Percentiles rank a stretch among this genome's conserved stretches.
phyloP scores from a whole-genome alignment of 2,329 filamentous ascomycete species.

The Pseudohalonectria lignicola region DNA sequence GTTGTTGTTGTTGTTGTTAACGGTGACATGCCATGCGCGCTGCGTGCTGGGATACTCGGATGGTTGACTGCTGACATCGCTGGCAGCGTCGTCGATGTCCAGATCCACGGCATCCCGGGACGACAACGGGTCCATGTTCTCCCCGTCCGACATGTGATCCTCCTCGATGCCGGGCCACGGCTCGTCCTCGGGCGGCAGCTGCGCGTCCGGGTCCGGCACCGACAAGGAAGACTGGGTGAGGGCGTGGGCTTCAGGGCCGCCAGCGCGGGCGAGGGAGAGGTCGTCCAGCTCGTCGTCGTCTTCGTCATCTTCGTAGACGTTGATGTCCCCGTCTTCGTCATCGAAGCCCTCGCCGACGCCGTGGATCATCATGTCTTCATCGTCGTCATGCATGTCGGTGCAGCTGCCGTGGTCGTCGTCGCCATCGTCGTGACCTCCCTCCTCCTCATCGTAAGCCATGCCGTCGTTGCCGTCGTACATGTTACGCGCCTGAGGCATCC shows the following conservation, averaged over 20 bases:
- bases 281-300: too few species aligned
- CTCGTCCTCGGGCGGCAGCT: conserved; percentile 37
- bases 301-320: conserved; percentile 18
- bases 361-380: conserved; percentile 15
- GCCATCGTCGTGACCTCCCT: conserved; percentile 19
- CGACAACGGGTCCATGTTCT: conserved; percentile 36
- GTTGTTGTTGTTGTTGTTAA: too few species aligned
- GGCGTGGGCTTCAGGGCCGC: too few species aligned
- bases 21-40: conserved; percentile 22
- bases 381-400: conserved; percentile 19
- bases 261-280: too few species aligned
- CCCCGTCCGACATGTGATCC: conserved; percentile 35
- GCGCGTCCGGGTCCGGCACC: conserved; percentile 7
- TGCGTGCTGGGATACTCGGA: conserved; percentile 46
- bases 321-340: conserved; percentile 13
- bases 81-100: conserved; percentile 9
- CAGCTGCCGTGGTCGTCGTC: conserved; percentile 15
- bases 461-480: conserved; percentile 18
- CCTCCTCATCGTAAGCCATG: conserved; percentile 23
- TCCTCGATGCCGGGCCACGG: conserved; percentile 48
- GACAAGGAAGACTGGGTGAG: too few species aligned
- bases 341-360: conserved; percentile 18
- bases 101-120: conserved; percentile 4
- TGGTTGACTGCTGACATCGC: conserved; percentile 36
- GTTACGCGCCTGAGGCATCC: too few species aligned